Conservation (phyloP, 805 yeast species). For the Maudiozyma serrabonitensis region DNA sequence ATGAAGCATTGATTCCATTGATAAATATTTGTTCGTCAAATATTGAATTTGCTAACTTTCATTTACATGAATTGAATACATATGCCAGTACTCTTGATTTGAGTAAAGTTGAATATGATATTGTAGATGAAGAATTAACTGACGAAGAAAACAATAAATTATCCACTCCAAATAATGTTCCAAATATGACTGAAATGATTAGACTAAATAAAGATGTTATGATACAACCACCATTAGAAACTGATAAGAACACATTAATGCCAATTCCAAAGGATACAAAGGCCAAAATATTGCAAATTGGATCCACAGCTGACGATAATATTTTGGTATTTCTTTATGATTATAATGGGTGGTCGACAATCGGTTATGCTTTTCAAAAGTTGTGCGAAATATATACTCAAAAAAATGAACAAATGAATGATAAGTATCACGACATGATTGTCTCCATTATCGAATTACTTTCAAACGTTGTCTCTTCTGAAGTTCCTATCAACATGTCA, state of each 20-base stretch:
- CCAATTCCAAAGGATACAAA: slow-evolving; percentile 47
- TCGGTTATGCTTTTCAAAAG: slow-evolving; percentile 72
- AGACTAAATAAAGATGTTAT: slow-evolving; percentile 39
- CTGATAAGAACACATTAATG: slow-evolving; percentile 34
- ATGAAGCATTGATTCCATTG: slow-evolving; percentile 45
- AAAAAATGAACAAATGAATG: slow-evolving; percentile 26
- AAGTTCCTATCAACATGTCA: slow-evolving; percentile 31
- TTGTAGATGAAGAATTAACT: slow-evolving; percentile 27
- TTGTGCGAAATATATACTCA: slow-evolving; percentile 26
- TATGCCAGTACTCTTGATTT: slow-evolving; percentile 43
- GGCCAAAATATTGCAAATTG: slow-evolving; percentile 47
- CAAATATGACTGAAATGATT: slow-evolving; percentile 33
- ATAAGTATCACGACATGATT: slow-evolving; percentile 32
- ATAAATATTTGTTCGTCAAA: slow-evolving; percentile 52
- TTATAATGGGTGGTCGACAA: slow-evolving; percentile 79
- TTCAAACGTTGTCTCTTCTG: slow-evolving; percentile 36
- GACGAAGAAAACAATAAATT: neutral
- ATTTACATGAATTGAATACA: slow-evolving; percentile 48
- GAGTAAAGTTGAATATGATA: slow-evolving; percentile 35
- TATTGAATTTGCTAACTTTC: slow-evolving; percentile 56
- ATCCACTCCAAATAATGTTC: neutral
- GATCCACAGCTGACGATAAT: slow-evolving; percentile 14
- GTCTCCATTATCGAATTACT: slow-evolving; percentile 44
- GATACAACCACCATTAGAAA: slow-evolving; percentile 49
- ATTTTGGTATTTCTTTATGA: slow-evolving; percentile 58